These are phyloP conservation scores for Psidium guajava DNA, from an alignment of 345 rosid genomes.

Conservation along the genomic window DNA sequence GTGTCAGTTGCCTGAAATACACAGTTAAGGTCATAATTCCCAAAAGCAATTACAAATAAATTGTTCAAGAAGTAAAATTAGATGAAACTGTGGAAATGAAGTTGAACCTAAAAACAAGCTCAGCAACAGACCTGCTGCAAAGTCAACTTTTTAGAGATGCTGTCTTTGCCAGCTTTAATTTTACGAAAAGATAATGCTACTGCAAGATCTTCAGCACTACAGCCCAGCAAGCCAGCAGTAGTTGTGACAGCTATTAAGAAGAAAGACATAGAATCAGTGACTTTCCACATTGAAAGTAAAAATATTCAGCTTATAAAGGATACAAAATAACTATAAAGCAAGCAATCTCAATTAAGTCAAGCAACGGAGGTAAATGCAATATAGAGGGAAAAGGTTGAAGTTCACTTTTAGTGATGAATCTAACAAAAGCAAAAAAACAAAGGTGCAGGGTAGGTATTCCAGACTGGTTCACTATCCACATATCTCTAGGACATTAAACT, in stretches of 20 bases:
- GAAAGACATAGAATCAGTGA: not conserved
- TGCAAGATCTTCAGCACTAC: slow-evolving; percentile 45
- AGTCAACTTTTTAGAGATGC: slow-evolving; percentile 56
- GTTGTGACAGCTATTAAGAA: slow-evolving; percentile 48
- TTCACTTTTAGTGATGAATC: not conserved
- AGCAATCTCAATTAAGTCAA: not conserved
- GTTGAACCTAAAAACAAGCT: not conserved
- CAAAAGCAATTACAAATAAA: not conserved
- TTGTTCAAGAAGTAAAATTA: not conserved
- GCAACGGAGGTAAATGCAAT: not conserved
- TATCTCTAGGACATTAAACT: not conserved
- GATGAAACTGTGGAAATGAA: not conserved
- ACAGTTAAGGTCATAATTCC: not conserved
- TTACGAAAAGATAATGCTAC: slow-evolving; percentile 56
- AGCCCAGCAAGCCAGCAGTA: slow-evolving; percentile 69
- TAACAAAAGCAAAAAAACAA: not conserved
- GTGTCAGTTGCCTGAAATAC: slow-evolving; percentile 59
- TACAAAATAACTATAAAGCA: not conserved
- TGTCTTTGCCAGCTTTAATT: slow-evolving; percentile 65
- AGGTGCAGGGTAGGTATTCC: not conserved
- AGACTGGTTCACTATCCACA: not conserved
- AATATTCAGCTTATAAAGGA: not conserved
- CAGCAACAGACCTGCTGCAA: slow-evolving; percentile 56
- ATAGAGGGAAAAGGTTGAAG: not conserved
- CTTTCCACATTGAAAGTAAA: not conserved